Evolutionary conservation across 2,329 filamentous ascomycete species (phyloP), one percentile per base, ranked within the genome.

Genomic region (Pseudogymnoascus sp.): DNA sequence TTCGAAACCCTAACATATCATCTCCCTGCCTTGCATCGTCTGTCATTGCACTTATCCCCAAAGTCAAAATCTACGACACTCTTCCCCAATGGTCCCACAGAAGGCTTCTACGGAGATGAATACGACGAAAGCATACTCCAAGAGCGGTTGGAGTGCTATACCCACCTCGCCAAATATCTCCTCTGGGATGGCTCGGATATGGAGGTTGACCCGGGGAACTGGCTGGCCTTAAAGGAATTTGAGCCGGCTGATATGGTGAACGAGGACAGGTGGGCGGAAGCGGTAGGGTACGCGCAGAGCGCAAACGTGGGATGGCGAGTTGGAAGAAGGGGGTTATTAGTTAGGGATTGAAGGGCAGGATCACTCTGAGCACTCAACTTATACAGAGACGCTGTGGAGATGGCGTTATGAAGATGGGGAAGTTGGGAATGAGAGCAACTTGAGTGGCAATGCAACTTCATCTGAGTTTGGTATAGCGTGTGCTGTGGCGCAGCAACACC

Each of bases 21-120:
- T 63, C 77, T 86, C 64, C 79, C 79, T 1, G 77, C 73, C 9
- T 67, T 88, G 2, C 76, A 81, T 42, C 75, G 75, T 10, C 72
- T 88, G 0, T 85, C 78, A 61, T 72, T 87, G 10, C 84, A 85
- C 60, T 65, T 81, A 10, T 76, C 77, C 2, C 79, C 79, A 1
- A 66, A 69, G 39, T 29, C 45, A 7, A 31, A 31, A 10, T 52
- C 6, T n/a, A 48, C 45, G 25, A 21, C 45, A 4, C 25, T 52
- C 13, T 52, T 31, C 7, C 45, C 45, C 6, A 69, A 69, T 58
- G 61, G 68, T 45, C 67, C 74, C 1, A 71, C 78, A 7, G 74
- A 76, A 52, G 65, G 75, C n/a, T 25, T 40, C 0, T 29, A 45
- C 15, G 2, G 7, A 10, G 10, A 52, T 29, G 25, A 68, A 63